phyloP scores from a whole-genome alignment of 768 basidiomycete species.

The Dioszegia aurantiaca region DNA sequence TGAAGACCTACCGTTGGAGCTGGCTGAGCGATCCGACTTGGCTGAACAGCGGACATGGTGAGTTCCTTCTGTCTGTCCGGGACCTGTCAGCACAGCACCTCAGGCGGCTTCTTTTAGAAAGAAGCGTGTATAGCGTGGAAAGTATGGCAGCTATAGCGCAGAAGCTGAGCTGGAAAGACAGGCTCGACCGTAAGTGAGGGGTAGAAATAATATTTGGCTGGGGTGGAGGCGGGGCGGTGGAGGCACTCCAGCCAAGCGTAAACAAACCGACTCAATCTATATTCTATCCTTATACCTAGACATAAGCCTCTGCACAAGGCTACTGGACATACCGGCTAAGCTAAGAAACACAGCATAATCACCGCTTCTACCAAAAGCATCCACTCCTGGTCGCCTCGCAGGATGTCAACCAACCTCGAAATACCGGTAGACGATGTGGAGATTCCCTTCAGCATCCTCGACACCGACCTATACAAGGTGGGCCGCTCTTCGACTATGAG shows the following conservation, averaged over 20 bases:
- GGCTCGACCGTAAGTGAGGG: conserved; percentile 6
- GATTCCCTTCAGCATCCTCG: conserved; percentile 65
- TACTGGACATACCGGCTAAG: neutral
- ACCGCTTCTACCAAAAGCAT: neutral
- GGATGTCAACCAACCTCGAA: conserved; percentile 1
- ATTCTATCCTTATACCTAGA: neutral
- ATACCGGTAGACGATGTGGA: conserved; percentile 28
- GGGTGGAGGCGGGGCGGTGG: no score
- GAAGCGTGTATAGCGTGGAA: neutral
- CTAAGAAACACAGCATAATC: no score
- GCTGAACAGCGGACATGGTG: neutral
- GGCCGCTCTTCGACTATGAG: conserved; percentile 7
- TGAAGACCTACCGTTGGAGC: neutral
- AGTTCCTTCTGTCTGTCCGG: neutral
- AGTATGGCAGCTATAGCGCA: no score
- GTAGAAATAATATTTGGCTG: no score
- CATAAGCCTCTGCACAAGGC: no score
- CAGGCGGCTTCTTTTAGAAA: no score
- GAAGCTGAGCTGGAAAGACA: conserved; percentile 7
- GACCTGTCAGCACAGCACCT: no score
- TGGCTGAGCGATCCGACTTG: neutral
- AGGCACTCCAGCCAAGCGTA: conserved; percentile 6
- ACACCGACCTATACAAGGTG: conserved; percentile 94
- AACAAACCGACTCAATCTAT: conserved; percentile 9
- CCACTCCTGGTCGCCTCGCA: neutral